These are phyloP conservation scores for Fusarium sp. DNA, from an alignment of 2,329 filamentous ascomycete genomes.

Conservation along the genomic window DNA sequence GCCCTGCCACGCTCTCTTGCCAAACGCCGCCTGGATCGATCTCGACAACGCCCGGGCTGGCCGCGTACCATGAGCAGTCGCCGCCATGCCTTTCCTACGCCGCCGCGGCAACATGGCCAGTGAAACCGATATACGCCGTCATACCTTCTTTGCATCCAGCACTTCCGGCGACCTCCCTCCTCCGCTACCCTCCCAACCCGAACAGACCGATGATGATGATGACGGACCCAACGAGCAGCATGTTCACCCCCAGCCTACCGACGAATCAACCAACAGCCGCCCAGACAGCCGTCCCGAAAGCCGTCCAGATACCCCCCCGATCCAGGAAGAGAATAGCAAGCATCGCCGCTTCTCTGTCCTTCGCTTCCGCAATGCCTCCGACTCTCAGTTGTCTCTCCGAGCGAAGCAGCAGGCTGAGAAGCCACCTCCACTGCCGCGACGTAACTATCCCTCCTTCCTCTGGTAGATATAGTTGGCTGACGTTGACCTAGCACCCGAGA, in stretches of 20 bases:
- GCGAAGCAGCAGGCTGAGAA: conserved; percentile 72
- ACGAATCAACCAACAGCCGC: conserved; percentile 37
- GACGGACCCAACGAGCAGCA: conserved; percentile 30
- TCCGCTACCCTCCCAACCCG: conserved; percentile 36
- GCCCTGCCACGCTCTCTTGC: conserved; percentile 27
- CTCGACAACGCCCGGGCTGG: conserved; percentile 38
- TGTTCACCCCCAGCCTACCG: conserved; percentile 36
- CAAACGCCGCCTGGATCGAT: conserved; percentile 29
- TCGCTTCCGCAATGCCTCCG: conserved; percentile 89
- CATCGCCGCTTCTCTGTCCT: conserved; percentile 73
- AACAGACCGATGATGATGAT: conserved; percentile 32
- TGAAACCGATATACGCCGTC: conserved; percentile 66
- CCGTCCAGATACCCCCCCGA: conserved; percentile 58
- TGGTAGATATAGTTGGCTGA: conserved; percentile 26
- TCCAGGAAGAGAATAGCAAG: conserved; percentile 63
- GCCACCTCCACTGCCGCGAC: conserved; percentile 65
- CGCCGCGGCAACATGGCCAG: conserved; percentile 67
- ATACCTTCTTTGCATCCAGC: conserved; percentile 52
- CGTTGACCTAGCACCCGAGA: conserved; percentile 65
- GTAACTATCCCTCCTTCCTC: conserved; percentile 51
- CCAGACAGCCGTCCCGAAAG: conserved; percentile 19
- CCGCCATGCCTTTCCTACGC: conserved; percentile 67
- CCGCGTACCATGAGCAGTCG: conserved; percentile 52
- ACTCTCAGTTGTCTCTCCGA: conserved; percentile 81
- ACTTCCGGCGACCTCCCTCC: conserved; percentile 42